Evolutionary conservation across 169 alveolate species (phyloP).

Genomic region (Plasmodium vivax): DNA sequence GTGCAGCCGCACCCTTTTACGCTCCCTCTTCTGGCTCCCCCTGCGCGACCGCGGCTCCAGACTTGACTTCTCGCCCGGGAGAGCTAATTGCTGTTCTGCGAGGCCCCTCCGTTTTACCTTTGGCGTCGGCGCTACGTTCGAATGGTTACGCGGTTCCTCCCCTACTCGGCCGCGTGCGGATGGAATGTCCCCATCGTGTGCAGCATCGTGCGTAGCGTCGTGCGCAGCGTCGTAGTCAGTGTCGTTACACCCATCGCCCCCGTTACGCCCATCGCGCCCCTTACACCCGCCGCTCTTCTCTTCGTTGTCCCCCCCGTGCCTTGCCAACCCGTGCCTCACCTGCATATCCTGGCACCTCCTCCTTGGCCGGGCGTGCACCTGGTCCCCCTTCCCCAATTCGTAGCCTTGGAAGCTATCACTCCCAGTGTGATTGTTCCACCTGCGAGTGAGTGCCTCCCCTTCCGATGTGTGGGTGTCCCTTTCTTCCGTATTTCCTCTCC

Average conservation of each 20-base stretch:
- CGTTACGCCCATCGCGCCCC: not conserved
- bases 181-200: not conserved
- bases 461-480: not conserved
- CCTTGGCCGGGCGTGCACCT: not conserved
- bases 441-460: not conserved
- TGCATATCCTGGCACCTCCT: not conserved
- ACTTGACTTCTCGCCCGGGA: not conserved
- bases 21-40: not conserved
- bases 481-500: not conserved
- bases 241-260: not conserved
- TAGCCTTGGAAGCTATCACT: not conserved
- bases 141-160: not conserved
- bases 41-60: not conserved
- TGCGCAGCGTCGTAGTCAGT: not conserved
- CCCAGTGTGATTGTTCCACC: not conserved
- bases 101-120: not conserved
- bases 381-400: not conserved
- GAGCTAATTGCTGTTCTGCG: not conserved
- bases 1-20: not conserved
- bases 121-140: not conserved
- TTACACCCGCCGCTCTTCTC: not conserved
- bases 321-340: not conserved
- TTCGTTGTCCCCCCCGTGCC: not conserved
- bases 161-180: not conserved
- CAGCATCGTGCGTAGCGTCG: not conserved